phyloP scores from a whole-genome alignment of 805 yeast genomes.

The Ogataea pini region DNA sequence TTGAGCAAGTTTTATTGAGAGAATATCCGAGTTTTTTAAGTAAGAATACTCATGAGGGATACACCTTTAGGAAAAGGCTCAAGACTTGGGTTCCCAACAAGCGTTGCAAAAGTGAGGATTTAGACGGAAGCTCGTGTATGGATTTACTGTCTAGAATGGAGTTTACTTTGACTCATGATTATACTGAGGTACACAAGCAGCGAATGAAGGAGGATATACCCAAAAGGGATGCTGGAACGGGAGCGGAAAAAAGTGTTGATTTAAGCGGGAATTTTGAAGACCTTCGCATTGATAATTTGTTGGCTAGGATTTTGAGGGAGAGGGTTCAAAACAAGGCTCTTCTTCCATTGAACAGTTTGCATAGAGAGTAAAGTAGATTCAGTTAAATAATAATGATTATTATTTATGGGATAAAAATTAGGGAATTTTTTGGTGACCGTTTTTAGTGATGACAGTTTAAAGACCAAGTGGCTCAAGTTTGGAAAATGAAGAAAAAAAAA shows the following conservation, averaged over 20 bases:
- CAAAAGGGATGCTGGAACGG: slow-evolving; percentile 13
- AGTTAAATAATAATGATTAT: not conserved
- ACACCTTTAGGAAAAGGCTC: slow-evolving; percentile 27
- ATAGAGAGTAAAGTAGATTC: not conserved
- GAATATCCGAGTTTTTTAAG: slow-evolving; percentile 39
- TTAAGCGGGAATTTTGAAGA: not conserved
- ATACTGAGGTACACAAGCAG: slow-evolving; percentile 31
- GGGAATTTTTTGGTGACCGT: not conserved
- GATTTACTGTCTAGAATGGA: slow-evolving; percentile 31
- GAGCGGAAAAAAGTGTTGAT: not conserved
- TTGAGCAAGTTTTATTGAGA: slow-evolving; percentile 35
- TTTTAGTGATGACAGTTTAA: not conserved
- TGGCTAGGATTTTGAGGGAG: slow-evolving; percentile 8
- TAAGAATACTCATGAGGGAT: slow-evolving; percentile 17
- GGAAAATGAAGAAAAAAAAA: not conserved
- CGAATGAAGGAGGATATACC: slow-evolving; percentile 25
- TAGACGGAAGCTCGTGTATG: slow-evolving; percentile 30
- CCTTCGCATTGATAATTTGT: slow-evolving; percentile 4
- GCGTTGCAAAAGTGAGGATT: slow-evolving; percentile 24
- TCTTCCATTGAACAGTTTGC: not conserved
- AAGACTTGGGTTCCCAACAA: slow-evolving; percentile 28
- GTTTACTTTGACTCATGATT: slow-evolving; percentile 30
- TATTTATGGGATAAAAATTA: not conserved
- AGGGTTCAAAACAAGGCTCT: slow-evolving; percentile 2
- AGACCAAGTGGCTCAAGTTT: slow-evolving; percentile 2